A percentile compares a stretch with the other conserved stretches of the same genome.
phyloP scores from a whole-genome alignment of 345 rosid species.

The Hypericum perforatum region DNA sequence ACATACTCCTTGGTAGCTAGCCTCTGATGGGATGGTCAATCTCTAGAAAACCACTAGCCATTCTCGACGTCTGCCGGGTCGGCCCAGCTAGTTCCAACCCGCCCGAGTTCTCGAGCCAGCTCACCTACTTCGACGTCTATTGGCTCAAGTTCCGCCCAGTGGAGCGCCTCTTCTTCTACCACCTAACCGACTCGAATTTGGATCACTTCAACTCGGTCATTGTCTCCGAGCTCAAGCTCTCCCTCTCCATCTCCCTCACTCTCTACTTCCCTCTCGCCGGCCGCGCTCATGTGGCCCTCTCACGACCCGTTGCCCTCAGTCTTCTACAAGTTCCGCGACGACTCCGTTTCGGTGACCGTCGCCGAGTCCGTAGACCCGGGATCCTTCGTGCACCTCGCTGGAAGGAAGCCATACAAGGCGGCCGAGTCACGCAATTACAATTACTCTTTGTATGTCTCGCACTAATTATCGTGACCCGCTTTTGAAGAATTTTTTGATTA shows the following conservation, averaged over 20 bases:
- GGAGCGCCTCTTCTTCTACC: conserved; percentile 14
- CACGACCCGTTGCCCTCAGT: neutral
- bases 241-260: conserved; percentile 11
- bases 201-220: neutral
- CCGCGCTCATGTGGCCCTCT: conserved; percentile 6
- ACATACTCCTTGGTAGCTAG: no score
- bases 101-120: conserved; percentile 9
- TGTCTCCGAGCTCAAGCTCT: conserved; percentile 8
- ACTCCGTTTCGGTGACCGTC: conserved; percentile 1
- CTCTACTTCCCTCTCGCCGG: conserved; percentile 16
- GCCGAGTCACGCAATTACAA: neutral
- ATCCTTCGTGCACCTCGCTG: neutral
- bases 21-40: no score
- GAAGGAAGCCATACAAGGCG: neutral
- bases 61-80: conserved; percentile 5
- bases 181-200: neutral
- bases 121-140: conserved; percentile 12
- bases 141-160: conserved; percentile 12
- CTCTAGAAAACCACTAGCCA: no score
- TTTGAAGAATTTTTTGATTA: no score
- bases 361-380: conserved; percentile 9
- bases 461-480: no score
- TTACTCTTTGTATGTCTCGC: no score
- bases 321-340: conserved; percentile 2
- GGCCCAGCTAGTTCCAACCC: neutral